Base-by-base conservation (phyloP, 768 basidiomycete species). In the Fomitopsis serialis region DNA sequence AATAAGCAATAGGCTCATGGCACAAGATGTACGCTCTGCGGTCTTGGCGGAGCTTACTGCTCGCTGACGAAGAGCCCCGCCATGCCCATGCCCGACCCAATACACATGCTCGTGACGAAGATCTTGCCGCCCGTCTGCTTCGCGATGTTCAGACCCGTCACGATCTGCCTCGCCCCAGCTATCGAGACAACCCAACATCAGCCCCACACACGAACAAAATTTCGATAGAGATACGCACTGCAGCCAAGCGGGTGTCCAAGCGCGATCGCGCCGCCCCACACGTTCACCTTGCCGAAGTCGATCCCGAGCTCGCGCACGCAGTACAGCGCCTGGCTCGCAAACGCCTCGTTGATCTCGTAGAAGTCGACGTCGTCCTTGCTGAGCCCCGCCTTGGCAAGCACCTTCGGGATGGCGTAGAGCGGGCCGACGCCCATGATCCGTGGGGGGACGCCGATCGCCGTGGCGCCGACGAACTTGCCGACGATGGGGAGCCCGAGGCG, bases 401-500 rank as follows among this genome's bases (percentile, higher is more conserved):
- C 77, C 54, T 80, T 79, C 42, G 92, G 92, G 59, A 94, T 91
- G 44, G 92, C 94, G 68, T 79, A 88, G 34, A 89, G 89, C 2
- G 93, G 93, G 50, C 93, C 93, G 62, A 96, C 82, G 63, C 92
- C 92, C 91, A 93, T 94, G 67, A 93, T 83, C 57, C 82, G 80
- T 42, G 90, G 90, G 2, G 89, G 87, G 13, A 95, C 92, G 61
- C 94, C 93, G 10, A 87, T 81, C 29, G 76, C 79, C 42, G 75
- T 71, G 1, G 86, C 79, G 35, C 77, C 77, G 63, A 92, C 81
- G 66, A 82, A 95, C 72, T 95, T 95, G 69, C 89, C 94, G 49
- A 92, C 49, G 62, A 96, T 84, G 44, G 89, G 87, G n/a, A 96
- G 79, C 24, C 89, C 85, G 48, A 94, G 85, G 56, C 81, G 82